These are phyloP conservation scores for Striga asiatica DNA, from an alignment of 257 asterid genomes.

Conservation along the genomic window DNA sequence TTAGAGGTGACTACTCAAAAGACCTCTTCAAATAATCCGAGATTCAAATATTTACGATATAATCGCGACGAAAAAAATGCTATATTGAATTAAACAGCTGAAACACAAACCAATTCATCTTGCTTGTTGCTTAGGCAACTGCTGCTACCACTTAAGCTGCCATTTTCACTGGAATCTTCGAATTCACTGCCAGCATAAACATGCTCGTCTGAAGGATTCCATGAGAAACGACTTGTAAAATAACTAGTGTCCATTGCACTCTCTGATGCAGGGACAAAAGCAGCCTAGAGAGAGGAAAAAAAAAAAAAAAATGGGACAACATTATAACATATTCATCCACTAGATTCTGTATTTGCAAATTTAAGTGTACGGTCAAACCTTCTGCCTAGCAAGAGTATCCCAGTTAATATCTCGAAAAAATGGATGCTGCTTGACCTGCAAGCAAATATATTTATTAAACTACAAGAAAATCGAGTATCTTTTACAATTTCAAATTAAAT, in stretches of 20 bases:
- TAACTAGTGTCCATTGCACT: slow-evolving; percentile 92
- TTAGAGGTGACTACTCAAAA: no score
- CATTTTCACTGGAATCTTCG: slow-evolving; percentile 75
- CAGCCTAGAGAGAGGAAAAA: no score
- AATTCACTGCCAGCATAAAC: slow-evolving; percentile 75
- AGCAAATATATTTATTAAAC: not conserved
- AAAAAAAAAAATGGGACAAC: slow-evolving; percentile 13
- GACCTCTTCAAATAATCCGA: no score
- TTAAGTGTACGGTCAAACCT: slow-evolving; percentile 33
- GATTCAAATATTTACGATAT: no score
- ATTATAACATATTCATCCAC: slow-evolving; percentile 4
- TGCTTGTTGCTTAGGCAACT: slow-evolving; percentile 88
- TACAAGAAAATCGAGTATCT: not conserved
- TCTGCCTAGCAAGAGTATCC: slow-evolving; percentile 97
- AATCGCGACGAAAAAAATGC: not conserved
- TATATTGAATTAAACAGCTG: not conserved
- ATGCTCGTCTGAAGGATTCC: slow-evolving; percentile 92
- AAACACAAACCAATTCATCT: slow-evolving; percentile 59
- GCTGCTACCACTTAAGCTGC: slow-evolving; percentile 77
- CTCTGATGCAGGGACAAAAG: slow-evolving; percentile 89
- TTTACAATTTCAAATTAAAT: not conserved
- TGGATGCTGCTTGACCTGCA: slow-evolving; percentile 92
- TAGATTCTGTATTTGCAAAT: not conserved
- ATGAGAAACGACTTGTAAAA: slow-evolving; percentile 85
- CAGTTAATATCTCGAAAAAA: slow-evolving; percentile 90